These are phyloP conservation scores for Daldinia loculata DNA, from an alignment of 495 filamentous ascomycete species.

Conservation along the genomic window DNA sequence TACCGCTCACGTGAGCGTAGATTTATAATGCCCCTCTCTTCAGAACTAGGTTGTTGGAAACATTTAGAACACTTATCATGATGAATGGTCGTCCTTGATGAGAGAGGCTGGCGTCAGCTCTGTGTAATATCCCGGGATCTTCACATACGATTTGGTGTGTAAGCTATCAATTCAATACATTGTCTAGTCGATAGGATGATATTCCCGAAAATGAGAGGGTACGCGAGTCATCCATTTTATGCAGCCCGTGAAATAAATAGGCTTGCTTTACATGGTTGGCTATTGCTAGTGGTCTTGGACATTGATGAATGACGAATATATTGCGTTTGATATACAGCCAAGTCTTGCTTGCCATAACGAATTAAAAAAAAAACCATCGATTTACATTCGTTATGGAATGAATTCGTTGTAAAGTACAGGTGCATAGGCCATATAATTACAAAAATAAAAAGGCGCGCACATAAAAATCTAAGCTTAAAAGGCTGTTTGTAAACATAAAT, in stretches of 20 bases:
- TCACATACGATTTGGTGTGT: neutral
- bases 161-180: neutral
- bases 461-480: too few species aligned
- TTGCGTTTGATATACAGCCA: neutral
- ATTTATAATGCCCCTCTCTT: neutral
- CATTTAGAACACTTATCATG: neutral
- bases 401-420: too few species aligned
- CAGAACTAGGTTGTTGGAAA: neutral
- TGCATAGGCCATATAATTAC: too few species aligned
- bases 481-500: too few species aligned
- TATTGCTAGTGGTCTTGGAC: neutral
- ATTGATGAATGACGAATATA: neutral
- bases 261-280: neutral
- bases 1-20: constrained; percentile 1
- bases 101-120: neutral
- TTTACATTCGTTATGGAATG: too few species aligned
- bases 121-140: neutral
- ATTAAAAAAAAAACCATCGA: too few species aligned
- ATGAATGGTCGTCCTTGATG: neutral
- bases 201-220: neutral
- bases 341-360: too few species aligned
- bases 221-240: neutral
- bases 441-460: too few species aligned
- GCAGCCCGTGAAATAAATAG: neutral
- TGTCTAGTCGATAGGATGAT: neutral